Evolutionary conservation across 2,329 filamentous ascomycete genomes (phyloP), one percentile per base, ranked within the genome.

Genomic region (Sclerotiophoma versabilis): DNA sequence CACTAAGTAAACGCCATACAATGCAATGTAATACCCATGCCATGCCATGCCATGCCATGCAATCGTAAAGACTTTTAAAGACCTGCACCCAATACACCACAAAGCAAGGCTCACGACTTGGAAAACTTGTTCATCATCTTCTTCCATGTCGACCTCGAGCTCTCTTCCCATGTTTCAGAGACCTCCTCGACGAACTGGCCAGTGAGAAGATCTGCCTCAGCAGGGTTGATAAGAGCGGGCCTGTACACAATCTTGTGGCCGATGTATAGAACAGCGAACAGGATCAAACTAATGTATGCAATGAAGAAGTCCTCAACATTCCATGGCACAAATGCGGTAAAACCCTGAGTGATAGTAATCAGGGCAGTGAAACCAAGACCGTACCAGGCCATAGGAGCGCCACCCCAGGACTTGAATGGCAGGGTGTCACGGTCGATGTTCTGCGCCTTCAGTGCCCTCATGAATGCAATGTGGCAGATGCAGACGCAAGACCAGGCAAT

Each of bases 231-330:
- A 38, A 80, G 76, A 29, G 69, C 68, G 39, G 70, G 73, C 50
- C 72, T 65, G 19, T 68, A 73, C 1, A 69, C 47, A 19, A 72
- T 22, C 61, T 75, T 93, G 77, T 89, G 87, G 2, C 80, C 84
- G 11, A 84, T 6, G 64, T 88, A 90, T 0, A 89, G 77, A 0
- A 78, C 72, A 2, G 57, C 65, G 57, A 76, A 76, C 5, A 76
- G 63, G 37, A 76, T 75, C 48, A 77, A 46, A 53, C 72, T 75
- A 56, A 77, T 62, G 56, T 77, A 77, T 1, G 69, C 66, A 36
- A 76, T 72, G 58, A 77, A 76, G 58, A 77, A 77, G 15, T 69
- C 52, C 45, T 69, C 58, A 2, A 64, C 65, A 37, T 54, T 64
- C 74, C 74, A 76, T 2, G 74, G 73, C 3, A 77, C 72, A 34